Percentiles rank a stretch among this genome's conserved stretches.
Conservation (phyloP, 257 asterid genomes). For the Oldenlandia corymbosa region DNA sequence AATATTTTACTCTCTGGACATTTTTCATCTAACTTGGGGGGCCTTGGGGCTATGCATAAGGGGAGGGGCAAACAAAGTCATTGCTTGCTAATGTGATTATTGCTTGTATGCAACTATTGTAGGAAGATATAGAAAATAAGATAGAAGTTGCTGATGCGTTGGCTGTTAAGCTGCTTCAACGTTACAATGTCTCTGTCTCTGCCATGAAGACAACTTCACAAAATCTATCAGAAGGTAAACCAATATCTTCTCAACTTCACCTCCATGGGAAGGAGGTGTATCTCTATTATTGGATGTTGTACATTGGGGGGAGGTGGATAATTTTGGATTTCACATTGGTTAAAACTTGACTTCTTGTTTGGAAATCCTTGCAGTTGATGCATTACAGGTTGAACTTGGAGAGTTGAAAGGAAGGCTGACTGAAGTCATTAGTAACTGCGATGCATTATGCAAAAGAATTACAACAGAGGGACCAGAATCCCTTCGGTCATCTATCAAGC, state of each 20-base stretch:
- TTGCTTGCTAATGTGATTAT: not conserved
- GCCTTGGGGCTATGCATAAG: not conserved
- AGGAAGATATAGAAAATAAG: conserved; percentile 88
- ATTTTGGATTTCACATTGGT: not conserved
- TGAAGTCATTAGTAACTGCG: conserved; percentile 86
- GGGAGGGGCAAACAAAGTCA: not conserved
- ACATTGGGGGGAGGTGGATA: not conserved
- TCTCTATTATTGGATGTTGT: not conserved
- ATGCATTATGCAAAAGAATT: conserved; percentile 85
- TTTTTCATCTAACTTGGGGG: not conserved
- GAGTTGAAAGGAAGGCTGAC: conserved; percentile 89
- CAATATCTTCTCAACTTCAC: not conserved
- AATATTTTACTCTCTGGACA: conserved; percentile 14
- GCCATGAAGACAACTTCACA: conserved; percentile 78
- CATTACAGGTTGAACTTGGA: conserved; percentile 92
- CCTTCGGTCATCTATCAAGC: conserved; percentile 57
- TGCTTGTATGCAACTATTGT: conserved; percentile 26
- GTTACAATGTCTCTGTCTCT: conserved; percentile 78
- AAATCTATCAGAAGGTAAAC: conserved; percentile 82
- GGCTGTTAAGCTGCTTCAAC: conserved; percentile 89
- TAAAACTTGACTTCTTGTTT: conserved; percentile 6
- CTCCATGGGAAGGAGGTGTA: not conserved
- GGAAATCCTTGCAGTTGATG: conserved; percentile 49
- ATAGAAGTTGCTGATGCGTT: conserved; percentile 94
- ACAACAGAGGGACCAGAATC: conserved; percentile 73